Percentiles rank a stretch among this genome's conserved stretches.
Evolutionary conservation across 116 monocot genomes (phyloP).

Genomic region (Dioscorea cayenensis): DNA sequence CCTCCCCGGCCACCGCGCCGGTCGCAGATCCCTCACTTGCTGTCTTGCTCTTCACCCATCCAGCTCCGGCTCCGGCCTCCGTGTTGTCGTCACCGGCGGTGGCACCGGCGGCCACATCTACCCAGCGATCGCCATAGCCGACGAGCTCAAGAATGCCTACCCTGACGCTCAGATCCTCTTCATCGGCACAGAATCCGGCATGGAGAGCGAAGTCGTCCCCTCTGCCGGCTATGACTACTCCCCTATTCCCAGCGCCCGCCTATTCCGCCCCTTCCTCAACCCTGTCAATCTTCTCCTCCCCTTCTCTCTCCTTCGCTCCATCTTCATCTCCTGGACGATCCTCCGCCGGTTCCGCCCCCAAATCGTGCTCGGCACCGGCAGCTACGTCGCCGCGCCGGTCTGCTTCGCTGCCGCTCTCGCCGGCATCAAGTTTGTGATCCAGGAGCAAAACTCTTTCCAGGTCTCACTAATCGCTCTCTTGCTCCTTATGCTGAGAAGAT

Average conservation of each 20-base stretch:
- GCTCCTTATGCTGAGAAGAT: slow-evolving; percentile 38
- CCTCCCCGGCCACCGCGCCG: too few relatives aligned
- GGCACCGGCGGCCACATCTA: slow-evolving; percentile 64
- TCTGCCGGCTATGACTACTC: slow-evolving; percentile 37
- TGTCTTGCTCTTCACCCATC: slow-evolving; percentile 4
- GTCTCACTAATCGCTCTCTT: slow-evolving; percentile 34
- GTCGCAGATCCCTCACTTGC: neutral
- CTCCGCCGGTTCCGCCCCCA: slow-evolving; percentile 45
- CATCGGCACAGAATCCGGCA: slow-evolving; percentile 34
- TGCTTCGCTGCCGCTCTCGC: slow-evolving; percentile 47
- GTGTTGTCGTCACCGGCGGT: slow-evolving; percentile 47
- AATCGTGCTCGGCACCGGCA: slow-evolving; percentile 62
- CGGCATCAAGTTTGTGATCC: slow-evolving; percentile 53
- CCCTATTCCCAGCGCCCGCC: slow-evolving; percentile 28
- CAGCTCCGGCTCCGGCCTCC: slow-evolving; percentile 5
- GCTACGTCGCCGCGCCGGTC: slow-evolving; percentile 41
- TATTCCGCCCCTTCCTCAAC: slow-evolving; percentile 27
- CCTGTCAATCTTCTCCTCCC: slow-evolving; percentile 43
- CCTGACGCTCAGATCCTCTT: slow-evolving; percentile 35
- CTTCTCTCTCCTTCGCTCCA: slow-evolving; percentile 25
- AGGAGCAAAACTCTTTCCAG: slow-evolving; percentile 71
- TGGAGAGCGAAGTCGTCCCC: slow-evolving; percentile 36
- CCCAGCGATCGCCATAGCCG: slow-evolving; percentile 77
- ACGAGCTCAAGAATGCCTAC: slow-evolving; percentile 27
- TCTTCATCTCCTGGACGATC: slow-evolving; percentile 18